These are phyloP conservation scores for Exophiala sideris DNA, from an alignment of 2,329 filamentous ascomycete genomes.

Conservation along the genomic window DNA sequence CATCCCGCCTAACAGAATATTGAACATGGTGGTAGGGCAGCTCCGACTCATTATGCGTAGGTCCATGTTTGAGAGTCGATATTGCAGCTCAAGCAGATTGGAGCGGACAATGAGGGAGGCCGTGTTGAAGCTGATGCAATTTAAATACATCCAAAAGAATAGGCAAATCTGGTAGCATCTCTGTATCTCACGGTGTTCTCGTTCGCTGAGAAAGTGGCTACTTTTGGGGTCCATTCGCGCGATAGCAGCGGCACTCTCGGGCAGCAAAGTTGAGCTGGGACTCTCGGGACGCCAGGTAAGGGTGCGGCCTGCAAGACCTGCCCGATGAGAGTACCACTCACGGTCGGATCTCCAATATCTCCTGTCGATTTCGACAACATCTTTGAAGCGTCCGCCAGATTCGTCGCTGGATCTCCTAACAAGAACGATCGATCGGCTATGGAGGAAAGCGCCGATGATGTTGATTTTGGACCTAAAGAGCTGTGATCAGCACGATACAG, in stretches of 20 bases:
- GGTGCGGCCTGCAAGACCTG: slow-evolving; percentile 6
- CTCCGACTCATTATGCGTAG: not conserved
- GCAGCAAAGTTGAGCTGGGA: slow-evolving; percentile 9
- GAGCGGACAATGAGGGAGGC: slow-evolving; percentile 11
- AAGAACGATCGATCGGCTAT: slow-evolving; percentile 7
- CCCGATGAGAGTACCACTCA: slow-evolving; percentile 19
- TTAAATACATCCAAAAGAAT: slow-evolving; percentile 19
- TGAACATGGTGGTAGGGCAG: slow-evolving; percentile 16
- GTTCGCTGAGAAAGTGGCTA: not conserved
- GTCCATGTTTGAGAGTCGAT: slow-evolving; percentile 17
- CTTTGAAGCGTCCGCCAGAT: not conserved
- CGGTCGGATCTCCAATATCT: slow-evolving; percentile 14
- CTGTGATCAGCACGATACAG: not conserved
- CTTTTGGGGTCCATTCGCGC: slow-evolving; percentile 11
- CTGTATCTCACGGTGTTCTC: slow-evolving; percentile 9
- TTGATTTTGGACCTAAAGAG: slow-evolving; percentile 15
- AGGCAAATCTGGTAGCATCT: slow-evolving; percentile 22
- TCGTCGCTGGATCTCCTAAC: slow-evolving; percentile 4
- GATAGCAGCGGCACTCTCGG: slow-evolving; percentile 10
- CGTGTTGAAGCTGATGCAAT: slow-evolving; percentile 22
- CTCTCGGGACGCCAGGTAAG: slow-evolving; percentile 18
- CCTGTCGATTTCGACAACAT: slow-evolving; percentile 18
- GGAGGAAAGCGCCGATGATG: slow-evolving; percentile 20
- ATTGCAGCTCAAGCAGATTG: slow-evolving; percentile 12
- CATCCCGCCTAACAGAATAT: slow-evolving; percentile 15